Evolutionary conservation across 2,329 filamentous ascomycete species (phyloP).

Genomic region (Xylariaceae sp.): DNA sequence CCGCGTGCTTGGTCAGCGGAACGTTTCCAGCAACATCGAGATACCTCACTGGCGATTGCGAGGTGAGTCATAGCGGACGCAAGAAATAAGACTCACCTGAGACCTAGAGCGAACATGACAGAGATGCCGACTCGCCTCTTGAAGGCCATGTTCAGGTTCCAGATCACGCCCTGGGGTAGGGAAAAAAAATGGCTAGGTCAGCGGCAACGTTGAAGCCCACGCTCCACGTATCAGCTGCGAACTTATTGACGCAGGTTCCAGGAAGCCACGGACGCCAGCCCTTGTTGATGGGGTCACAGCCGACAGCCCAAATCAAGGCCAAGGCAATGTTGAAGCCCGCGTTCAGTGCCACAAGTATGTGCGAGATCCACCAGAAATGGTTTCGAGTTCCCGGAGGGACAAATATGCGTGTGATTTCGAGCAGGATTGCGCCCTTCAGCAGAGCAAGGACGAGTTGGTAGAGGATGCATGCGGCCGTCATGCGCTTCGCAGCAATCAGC

Average conservation of each 20-base stretch:
- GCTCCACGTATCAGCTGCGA: conserved; percentile 8
- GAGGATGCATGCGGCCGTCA: too few species aligned
- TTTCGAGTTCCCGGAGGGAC: conserved; percentile 9
- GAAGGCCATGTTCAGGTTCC: conserved; percentile 3
- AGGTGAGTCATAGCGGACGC: too few species aligned
- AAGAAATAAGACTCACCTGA: conserved; percentile 10
- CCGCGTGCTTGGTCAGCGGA: too few species aligned
- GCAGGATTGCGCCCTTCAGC: conserved; percentile 11
- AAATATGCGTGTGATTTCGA: conserved; percentile 13
- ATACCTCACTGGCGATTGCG: too few species aligned
- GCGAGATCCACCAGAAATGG: conserved; percentile 12
- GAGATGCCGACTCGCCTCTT: conserved; percentile 7
- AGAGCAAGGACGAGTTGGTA: conserved; percentile 7
- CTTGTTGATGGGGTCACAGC: conserved; percentile 8
- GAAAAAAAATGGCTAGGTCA: conserved; percentile 6
- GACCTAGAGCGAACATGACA: conserved; percentile 5
- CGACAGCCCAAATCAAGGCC: conserved; percentile 6
- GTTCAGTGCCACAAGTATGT: conserved; percentile 3
- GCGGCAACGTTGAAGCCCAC: conserved; percentile 10
- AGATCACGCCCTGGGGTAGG: conserved; percentile 8
- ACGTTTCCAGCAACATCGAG: too few species aligned
- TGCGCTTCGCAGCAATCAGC: too few species aligned
- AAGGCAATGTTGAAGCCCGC: conserved; percentile 7
- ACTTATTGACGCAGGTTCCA: conserved; percentile 10
- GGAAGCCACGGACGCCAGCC: conserved; percentile 12